Conservation (phyloP, 1,284 basidiomycete genomes). For the Mixia osmundae region DNA sequence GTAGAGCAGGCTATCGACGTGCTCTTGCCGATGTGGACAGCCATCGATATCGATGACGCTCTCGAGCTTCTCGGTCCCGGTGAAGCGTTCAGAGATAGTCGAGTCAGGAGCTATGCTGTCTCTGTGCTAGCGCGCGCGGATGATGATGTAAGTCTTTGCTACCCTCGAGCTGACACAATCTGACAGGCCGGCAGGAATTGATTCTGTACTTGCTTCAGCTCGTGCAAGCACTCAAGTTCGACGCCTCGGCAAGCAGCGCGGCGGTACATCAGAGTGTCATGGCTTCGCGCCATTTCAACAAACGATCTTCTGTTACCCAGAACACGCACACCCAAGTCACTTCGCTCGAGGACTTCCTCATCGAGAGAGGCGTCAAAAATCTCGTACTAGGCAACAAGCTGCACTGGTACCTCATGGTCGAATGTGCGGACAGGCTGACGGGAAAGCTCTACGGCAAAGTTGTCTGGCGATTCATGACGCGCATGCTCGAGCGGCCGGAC, state of each 20-base stretch:
- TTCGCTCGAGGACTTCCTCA: conserved; percentile 68
- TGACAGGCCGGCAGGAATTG: conserved; percentile 41
- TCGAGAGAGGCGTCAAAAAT: conserved; percentile 59
- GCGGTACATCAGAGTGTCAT: too few species aligned
- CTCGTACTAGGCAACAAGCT: conserved; percentile 67
- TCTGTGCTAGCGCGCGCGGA: conserved; percentile 71
- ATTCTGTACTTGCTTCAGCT: conserved; percentile 81
- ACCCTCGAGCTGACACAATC: background rate
- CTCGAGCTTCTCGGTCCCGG: conserved; percentile 71
- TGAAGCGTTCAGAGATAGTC: conserved; percentile 48
- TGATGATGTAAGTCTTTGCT: conserved; percentile 45
- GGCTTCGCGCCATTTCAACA: too few species aligned
- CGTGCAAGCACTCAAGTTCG: conserved; percentile 92
- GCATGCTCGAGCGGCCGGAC: conserved; percentile 31
- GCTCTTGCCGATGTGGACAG: conserved; percentile 83
- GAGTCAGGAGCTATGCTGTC: conserved; percentile 84
- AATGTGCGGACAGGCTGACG: conserved; percentile 53
- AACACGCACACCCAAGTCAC: conserved; percentile 4
- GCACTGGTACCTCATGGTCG: conserved; percentile 96
- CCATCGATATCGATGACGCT: conserved; percentile 89
- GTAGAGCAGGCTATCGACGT: conserved; percentile 96
- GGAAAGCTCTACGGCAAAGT: conserved; percentile 83
- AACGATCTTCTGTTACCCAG: too few species aligned
- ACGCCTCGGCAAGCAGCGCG: conserved; percentile 27
- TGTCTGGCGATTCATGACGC: conserved; percentile 63